These are phyloP conservation scores for Prosopis cineraria DNA, from an alignment of 306 rosid species.

Conservation along the genomic window DNA sequence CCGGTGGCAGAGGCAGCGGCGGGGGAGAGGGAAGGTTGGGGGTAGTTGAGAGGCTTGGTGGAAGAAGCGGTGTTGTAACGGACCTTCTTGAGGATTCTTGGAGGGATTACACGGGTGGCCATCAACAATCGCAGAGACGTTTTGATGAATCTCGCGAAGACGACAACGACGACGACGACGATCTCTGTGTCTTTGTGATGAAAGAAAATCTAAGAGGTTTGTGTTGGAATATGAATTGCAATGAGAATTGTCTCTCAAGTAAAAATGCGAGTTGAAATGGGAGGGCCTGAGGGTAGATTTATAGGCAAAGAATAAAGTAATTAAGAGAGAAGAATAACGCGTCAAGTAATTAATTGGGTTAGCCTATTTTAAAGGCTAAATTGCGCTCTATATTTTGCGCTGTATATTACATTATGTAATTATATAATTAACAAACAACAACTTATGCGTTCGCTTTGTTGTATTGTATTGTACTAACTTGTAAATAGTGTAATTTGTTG, in stretches of 20 bases:
- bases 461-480: no score
- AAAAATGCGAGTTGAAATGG: not conserved
- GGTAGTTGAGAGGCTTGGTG: conserved; percentile 46
- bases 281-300: not conserved
- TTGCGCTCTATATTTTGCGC: not conserved
- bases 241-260: not conserved
- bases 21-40: conserved; percentile 39
- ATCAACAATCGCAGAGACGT: conserved; percentile 24
- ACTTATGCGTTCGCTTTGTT: no score
- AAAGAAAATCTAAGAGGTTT: not conserved
- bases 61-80: conserved; percentile 45
- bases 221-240: not conserved
- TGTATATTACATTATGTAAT: no score
- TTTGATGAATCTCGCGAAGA: not conserved
- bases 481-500: no score
- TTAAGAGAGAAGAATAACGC: not conserved
- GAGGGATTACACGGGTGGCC: conserved; percentile 61
- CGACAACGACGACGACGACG: not conserved
- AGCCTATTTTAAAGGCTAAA: not conserved
- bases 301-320: no score
- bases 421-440: no score
- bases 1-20: conserved; percentile 38
- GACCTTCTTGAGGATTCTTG: conserved; percentile 53
- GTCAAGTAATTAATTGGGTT: not conserved
- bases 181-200: no score